These are phyloP conservation scores for Teunomyces tritomae DNA, from an alignment of 805 yeast species.

Conservation along the genomic window DNA sequence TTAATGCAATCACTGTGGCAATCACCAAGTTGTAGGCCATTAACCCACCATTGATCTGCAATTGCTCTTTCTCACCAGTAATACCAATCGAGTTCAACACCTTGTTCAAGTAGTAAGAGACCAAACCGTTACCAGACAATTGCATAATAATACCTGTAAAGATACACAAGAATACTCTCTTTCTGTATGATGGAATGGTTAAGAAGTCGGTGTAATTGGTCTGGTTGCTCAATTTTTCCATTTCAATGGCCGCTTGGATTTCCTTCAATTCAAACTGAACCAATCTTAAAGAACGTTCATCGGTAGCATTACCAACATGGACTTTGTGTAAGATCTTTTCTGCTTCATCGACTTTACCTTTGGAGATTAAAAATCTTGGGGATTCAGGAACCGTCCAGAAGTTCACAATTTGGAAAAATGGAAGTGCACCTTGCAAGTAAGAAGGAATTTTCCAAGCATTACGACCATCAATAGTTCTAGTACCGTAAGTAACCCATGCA, in stretches of 20 bases:
- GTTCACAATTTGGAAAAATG: conserved; percentile 37
- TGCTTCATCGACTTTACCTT: conserved; percentile 24
- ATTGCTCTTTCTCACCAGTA: conserved; percentile 40
- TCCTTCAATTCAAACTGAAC: conserved; percentile 3
- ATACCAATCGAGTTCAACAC: conserved; percentile 54
- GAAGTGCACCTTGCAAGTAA: conserved; percentile 47
- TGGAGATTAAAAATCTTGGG: conserved; percentile 27
- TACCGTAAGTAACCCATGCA: conserved; percentile 51
- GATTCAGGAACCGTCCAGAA: conserved; percentile 42
- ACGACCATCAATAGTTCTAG: conserved; percentile 25
- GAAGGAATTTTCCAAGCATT: conserved; percentile 59
- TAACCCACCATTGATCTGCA: conserved; percentile 43
- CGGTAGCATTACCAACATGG: conserved; percentile 40
- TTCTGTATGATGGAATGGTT: conserved; percentile 21
- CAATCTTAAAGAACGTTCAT: conserved; percentile 15
- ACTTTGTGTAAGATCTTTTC: conserved; percentile 29
- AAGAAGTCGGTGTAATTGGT: conserved; percentile 3
- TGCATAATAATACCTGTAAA: conserved; percentile 39
- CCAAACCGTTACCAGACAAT: conserved; percentile 50
- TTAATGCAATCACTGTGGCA: neutral
- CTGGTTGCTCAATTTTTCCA: neutral
- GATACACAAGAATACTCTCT: conserved; percentile 32
- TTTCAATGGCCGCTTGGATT: conserved; percentile 5
- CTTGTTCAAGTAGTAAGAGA: conserved; percentile 47
- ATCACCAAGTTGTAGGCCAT: neutral